Conservation (phyloP, 2,329 filamentous ascomycete genomes). For the Pyrenochaeta sp. region DNA sequence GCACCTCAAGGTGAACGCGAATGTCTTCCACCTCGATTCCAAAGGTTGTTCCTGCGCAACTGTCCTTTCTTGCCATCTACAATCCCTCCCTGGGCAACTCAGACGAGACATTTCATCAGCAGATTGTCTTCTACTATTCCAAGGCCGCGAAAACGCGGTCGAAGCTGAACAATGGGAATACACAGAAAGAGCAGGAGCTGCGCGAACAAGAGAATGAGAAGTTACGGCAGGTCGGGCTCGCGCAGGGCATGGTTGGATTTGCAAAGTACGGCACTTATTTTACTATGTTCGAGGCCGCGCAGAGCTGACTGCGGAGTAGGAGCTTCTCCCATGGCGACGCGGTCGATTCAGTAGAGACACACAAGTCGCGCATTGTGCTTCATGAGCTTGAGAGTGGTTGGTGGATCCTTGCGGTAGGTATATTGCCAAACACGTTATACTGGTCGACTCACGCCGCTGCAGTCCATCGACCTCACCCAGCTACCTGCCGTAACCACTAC, state of each 20-base stretch:
- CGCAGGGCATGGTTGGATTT: constrained; percentile 96
- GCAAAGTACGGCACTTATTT: constrained; percentile 60
- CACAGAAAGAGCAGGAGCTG: constrained; percentile 47
- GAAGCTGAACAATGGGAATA: constrained; percentile 36
- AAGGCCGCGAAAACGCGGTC: constrained; percentile 41
- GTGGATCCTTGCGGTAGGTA: constrained; percentile 90
- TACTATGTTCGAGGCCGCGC: neutral
- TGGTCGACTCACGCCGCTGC: constrained; percentile 8
- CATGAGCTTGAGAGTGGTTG: constrained; percentile 89
- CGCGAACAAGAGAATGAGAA: constrained; percentile 81
- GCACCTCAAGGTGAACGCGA: constrained; percentile 7
- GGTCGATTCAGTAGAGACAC: constrained; percentile 88
- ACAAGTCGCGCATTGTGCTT: constrained; percentile 83
- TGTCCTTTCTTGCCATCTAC: constrained; percentile 93
- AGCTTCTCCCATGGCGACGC: constrained; percentile 81
- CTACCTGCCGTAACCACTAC: constrained; percentile 62
- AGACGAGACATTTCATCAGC: constrained; percentile 77
- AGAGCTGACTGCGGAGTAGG: constrained; percentile 51
- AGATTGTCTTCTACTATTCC: constrained; percentile 94
- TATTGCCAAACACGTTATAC: neutral
- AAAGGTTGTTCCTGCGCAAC: constrained; percentile 75
- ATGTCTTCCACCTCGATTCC: constrained; percentile 40
- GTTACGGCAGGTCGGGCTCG: constrained; percentile 90
- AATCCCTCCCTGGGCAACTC: constrained; percentile 80
- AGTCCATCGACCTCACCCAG: constrained; percentile 84